Percentiles rank a stretch among this genome's conserved stretches.
These are phyloP conservation scores for Nicotiana paniculata DNA, from an alignment of 257 asterid species.

Conservation along the genomic window DNA sequence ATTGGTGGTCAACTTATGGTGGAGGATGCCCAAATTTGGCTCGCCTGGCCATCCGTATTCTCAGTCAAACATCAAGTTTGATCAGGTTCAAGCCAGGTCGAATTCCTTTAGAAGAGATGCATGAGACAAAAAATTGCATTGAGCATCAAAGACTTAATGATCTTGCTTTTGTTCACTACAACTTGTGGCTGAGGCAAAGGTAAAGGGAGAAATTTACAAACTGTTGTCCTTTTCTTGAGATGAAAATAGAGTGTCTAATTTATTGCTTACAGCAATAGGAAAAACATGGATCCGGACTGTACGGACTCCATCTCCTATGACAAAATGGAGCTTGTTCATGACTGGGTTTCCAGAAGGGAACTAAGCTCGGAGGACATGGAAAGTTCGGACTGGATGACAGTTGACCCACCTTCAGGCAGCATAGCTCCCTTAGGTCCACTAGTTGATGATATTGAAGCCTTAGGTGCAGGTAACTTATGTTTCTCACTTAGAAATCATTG, in stretches of 20 bases:
- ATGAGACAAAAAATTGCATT: constrained; percentile 59
- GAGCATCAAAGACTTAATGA: constrained; percentile 82
- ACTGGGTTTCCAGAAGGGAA: constrained; percentile 66
- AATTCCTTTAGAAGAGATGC: constrained; percentile 50
- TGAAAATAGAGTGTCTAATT: constrained; percentile 10
- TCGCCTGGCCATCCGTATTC: constrained; percentile 75
- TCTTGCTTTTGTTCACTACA: constrained; percentile 67
- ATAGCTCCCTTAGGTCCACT: constrained; percentile 43
- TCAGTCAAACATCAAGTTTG: constrained; percentile 91
- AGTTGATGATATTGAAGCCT: constrained; percentile 63
- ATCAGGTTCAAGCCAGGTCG: constrained; percentile 41
- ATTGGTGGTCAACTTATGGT: constrained; percentile 95
- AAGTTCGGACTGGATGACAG: constrained; percentile 62
- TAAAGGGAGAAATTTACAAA: constrained; percentile 25
- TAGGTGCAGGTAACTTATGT: constrained; percentile 64
- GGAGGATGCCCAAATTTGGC: constrained; percentile 92
- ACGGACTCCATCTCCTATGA: constrained; percentile 68
- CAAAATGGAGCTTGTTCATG: constrained; percentile 47
- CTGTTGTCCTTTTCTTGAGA: not conserved
- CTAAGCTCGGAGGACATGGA: constrained; percentile 37
- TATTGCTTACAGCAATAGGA: constrained; percentile 28
- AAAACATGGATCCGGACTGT: constrained; percentile 36
- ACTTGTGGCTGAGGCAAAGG: constrained; percentile 73
- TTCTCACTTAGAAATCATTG: not conserved
- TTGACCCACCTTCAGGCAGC: constrained; percentile 73